phyloP scores from a whole-genome alignment of 2,329 filamentous ascomycete species.

The Penicillium sp. region DNA sequence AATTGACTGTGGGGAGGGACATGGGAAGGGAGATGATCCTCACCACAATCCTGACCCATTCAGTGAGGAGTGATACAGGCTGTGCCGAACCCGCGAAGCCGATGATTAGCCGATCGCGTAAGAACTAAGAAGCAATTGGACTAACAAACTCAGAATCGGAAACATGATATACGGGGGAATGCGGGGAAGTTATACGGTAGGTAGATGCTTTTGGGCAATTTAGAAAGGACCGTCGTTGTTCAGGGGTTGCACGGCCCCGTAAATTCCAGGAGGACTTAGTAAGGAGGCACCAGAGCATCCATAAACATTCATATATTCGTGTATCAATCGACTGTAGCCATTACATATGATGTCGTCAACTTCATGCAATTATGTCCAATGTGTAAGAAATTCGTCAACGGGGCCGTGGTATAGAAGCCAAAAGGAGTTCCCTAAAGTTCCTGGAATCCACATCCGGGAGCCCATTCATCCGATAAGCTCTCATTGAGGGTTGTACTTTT shows the following conservation, averaged over 20 bases:
- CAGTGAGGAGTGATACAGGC: too few species aligned
- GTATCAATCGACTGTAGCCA: background rate
- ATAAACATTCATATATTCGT: background rate
- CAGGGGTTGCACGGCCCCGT: background rate
- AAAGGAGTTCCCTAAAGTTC: background rate
- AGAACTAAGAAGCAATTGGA: too few species aligned
- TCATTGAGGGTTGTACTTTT: conserved; percentile 72
- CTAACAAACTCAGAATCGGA: too few species aligned
- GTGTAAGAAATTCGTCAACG: background rate
- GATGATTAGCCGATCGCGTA: too few species aligned
- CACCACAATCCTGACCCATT: background rate
- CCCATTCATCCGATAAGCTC: background rate
- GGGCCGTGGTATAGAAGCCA: background rate
- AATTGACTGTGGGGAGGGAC: background rate
- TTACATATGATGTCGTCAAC: background rate
- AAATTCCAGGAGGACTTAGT: background rate
- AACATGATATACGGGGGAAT: too few species aligned
- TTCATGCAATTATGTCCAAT: background rate
- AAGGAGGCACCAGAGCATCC: background rate
- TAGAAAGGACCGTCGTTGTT: too few species aligned
- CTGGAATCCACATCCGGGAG: background rate
- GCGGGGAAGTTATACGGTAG: too few species aligned
- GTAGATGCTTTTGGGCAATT: too few species aligned
- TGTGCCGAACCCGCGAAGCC: too few species aligned
- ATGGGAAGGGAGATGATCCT: background rate